Evolutionary conservation across 306 rosid species (phyloP).

Genomic region (Vigna nakashimae): DNA sequence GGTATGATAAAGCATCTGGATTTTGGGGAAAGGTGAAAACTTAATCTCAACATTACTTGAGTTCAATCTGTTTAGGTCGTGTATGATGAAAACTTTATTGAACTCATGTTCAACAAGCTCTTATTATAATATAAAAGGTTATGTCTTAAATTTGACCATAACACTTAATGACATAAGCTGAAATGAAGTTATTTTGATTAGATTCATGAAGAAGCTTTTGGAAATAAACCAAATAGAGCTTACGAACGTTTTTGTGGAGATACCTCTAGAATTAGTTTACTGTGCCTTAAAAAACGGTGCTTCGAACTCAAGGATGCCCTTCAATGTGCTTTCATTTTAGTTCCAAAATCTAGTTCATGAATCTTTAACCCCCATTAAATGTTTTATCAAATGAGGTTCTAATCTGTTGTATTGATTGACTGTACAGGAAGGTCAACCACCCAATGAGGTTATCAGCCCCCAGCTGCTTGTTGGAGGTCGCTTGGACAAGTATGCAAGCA

Average conservation of each 20-base stretch:
- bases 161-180: neutral
- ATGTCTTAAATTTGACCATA: neutral
- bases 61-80: neutral
- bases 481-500: constrained; percentile 59
- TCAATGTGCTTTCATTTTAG: constrained; percentile 1
- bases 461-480: constrained; percentile 66
- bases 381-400: neutral
- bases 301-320: neutral
- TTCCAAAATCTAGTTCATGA: neutral
- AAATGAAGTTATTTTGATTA: neutral
- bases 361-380: neutral
- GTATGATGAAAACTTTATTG: neutral
- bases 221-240: neutral
- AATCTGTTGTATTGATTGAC: constrained; percentile 40
- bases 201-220: neutral
- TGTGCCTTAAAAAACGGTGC: neutral
- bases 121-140: neutral
- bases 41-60: constrained; percentile 21
- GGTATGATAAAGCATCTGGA: constrained; percentile 90
- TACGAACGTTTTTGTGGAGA: neutral
- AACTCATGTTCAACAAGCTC: neutral
- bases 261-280: neutral
- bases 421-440: constrained; percentile 67
- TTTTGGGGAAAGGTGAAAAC: constrained; percentile 87
- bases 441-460: constrained; percentile 67